Percentiles rank a stretch among this genome's conserved stretches.
Evolutionary conservation across 2,329 filamentous ascomycete genomes (phyloP).

Genomic region (Alternaria arborescens): DNA sequence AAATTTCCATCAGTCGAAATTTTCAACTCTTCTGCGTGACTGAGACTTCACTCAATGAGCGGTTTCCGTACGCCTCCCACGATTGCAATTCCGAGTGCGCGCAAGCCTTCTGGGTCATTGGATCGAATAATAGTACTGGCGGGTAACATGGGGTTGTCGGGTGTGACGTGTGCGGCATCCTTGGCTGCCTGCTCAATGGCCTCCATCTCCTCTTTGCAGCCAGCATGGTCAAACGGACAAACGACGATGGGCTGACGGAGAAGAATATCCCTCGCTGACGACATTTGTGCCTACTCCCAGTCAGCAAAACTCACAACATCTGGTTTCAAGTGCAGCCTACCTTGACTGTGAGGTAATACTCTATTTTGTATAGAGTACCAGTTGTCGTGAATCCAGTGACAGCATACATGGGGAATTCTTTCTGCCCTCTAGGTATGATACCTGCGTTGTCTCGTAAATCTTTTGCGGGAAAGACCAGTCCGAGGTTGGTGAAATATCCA

Average conservation of each 20-base stretch:
- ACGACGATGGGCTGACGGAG: slow-evolving; percentile 94
- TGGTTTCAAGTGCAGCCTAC: slow-evolving; percentile 58
- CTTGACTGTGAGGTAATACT: slow-evolving; percentile 95
- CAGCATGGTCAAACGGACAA: slow-evolving; percentile 92
- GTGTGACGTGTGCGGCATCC: slow-evolving; percentile 86
- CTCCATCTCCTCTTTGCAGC: slow-evolving; percentile 98
- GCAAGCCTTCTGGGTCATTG: slow-evolving; percentile 72
- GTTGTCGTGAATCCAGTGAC: slow-evolving; percentile 93
- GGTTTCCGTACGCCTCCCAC: slow-evolving; percentile 70
- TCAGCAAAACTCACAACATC: slow-evolving; percentile 15
- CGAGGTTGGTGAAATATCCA: slow-evolving; percentile 92
- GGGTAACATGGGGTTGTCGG: slow-evolving; percentile 91
- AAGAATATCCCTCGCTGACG: slow-evolving; percentile 84
- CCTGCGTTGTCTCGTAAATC: slow-evolving; percentile 88
- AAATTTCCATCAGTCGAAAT: slow-evolving; percentile 2
- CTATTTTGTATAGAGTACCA: slow-evolving; percentile 95
- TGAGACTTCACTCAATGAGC: slow-evolving; percentile 67
- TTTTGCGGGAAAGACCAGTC: slow-evolving; percentile 87
- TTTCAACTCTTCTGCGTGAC: not conserved
- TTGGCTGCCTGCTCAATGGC: slow-evolving; percentile 96
- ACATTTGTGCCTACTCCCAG: slow-evolving; percentile 77
- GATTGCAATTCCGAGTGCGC: slow-evolving; percentile 68
- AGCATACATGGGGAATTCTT: slow-evolving; percentile 87
- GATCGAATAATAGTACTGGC: slow-evolving; percentile 82
- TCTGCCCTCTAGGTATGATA: slow-evolving; percentile 82